Evolutionary conservation across 257 asterid genomes (phyloP).

Genomic region (Verbascum thapsus): DNA sequence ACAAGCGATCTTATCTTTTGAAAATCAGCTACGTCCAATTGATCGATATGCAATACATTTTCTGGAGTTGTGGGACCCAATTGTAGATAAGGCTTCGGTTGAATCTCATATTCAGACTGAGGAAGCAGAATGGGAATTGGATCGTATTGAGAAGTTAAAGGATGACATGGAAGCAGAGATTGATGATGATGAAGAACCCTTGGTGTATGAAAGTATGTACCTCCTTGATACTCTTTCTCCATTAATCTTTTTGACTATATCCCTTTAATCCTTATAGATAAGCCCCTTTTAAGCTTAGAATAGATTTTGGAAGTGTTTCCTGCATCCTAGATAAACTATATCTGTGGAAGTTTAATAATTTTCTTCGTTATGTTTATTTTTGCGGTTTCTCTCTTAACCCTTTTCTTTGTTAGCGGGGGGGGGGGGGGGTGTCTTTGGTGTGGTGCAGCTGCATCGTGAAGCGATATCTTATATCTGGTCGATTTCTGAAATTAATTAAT

Average conservation of each 20-base stretch:
- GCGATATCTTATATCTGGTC: background rate
- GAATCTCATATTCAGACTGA: slow-evolving; percentile 61
- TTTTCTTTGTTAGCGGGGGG: background rate
- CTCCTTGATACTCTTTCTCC: slow-evolving; percentile 21
- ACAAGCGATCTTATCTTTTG: slow-evolving; percentile 77
- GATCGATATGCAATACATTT: slow-evolving; percentile 89
- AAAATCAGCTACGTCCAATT: slow-evolving; percentile 89
- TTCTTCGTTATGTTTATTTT: background rate
- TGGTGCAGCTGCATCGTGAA: background rate
- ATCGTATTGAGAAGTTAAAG: slow-evolving; percentile 91
- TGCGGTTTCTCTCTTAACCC: background rate
- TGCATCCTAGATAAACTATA: slow-evolving; percentile 1
- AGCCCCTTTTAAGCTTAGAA: slow-evolving; percentile 16
- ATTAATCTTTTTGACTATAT: slow-evolving; percentile 11
- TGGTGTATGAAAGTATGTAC: slow-evolving; percentile 88
- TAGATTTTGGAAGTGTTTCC: slow-evolving; percentile 7
- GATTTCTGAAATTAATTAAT: slow-evolving; percentile 2
- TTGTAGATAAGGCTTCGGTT: slow-evolving; percentile 69
- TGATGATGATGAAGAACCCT: slow-evolving; percentile 98
- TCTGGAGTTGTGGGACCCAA: slow-evolving; percentile 94
- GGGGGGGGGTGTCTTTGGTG: background rate
- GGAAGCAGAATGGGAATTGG: slow-evolving; percentile 97
- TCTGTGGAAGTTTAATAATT: slow-evolving; percentile 18
- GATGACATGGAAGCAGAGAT: slow-evolving; percentile 99
- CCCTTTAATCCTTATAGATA: background rate